These are phyloP conservation scores for Pseudognaphalium luteoalbum DNA, from an alignment of 129 eudicot genomes.

Conservation along the genomic window DNA sequence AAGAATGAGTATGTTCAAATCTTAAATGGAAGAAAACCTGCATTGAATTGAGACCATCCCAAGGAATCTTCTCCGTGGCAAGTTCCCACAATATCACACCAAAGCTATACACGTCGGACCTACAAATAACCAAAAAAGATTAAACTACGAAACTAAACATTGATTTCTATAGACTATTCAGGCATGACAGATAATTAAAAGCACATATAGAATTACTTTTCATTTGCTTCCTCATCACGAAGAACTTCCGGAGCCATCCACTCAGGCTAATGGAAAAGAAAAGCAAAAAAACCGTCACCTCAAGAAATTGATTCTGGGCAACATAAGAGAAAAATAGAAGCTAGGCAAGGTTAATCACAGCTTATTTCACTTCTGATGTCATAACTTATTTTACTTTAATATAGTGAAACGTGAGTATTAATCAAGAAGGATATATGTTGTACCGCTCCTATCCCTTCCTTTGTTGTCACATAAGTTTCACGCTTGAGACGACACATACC, in stretches of 20 bases:
- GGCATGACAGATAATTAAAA: too few relatives aligned
- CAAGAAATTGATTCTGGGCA: background rate
- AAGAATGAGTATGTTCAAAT: background rate
- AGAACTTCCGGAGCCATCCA: slow-evolving; percentile 97
- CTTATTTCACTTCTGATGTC: too few relatives aligned
- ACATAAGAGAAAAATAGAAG: too few relatives aligned
- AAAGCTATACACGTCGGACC: slow-evolving; percentile 83
- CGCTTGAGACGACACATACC: slow-evolving; percentile 71
- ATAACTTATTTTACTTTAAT: too few relatives aligned
- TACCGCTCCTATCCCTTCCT: slow-evolving; percentile 82
- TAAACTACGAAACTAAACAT: too few relatives aligned
- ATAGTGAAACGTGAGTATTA: background rate
- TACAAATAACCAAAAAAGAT: slow-evolving; percentile 22
- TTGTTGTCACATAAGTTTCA: slow-evolving; percentile 56
- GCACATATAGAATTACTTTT: slow-evolving; percentile 46
- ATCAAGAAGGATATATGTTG: background rate
- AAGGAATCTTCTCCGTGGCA: slow-evolving; percentile 75
- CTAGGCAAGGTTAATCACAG: too few relatives aligned
- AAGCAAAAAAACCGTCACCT: slow-evolving; percentile 2
- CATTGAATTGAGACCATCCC: slow-evolving; percentile 69
- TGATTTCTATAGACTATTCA: background rate
- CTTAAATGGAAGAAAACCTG: slow-evolving; percentile 48
- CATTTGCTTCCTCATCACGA: slow-evolving; percentile 77
- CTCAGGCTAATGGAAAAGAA: slow-evolving; percentile 50
- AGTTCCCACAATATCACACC: slow-evolving; percentile 90